Evolutionary conservation across 208 protist genomes (phyloP).

Genomic region (Naegleria gruberi): DNA sequence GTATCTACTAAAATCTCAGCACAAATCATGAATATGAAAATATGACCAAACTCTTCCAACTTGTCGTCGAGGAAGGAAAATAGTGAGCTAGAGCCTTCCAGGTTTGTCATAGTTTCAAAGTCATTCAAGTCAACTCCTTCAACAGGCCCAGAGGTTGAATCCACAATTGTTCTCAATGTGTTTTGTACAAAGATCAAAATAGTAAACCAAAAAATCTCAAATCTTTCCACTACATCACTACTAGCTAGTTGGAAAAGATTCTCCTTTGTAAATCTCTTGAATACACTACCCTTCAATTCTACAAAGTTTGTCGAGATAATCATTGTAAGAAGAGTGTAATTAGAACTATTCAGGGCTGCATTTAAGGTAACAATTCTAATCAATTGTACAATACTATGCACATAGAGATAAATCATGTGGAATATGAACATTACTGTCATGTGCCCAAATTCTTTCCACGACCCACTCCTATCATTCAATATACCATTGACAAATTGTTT

Average conservation of each 20-base stretch:
- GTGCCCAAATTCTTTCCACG: background rate
- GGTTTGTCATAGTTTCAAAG: background rate
- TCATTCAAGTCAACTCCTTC: background rate
- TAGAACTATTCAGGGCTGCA: conserved; percentile 80
- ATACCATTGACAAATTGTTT: background rate
- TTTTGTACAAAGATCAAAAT: conserved; percentile 61
- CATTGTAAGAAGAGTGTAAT: conserved; percentile 73
- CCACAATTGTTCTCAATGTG: conserved; percentile 25
- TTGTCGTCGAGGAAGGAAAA: background rate
- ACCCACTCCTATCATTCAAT: too few species aligned
- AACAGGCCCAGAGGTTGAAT: background rate
- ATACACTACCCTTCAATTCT: conserved; percentile 82
- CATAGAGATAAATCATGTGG: conserved; percentile 22
- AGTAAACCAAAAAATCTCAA: conserved; percentile 69
- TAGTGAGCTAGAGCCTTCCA: background rate
- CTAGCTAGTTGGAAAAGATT: conserved; percentile 69
- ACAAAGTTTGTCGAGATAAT: conserved; percentile 81
- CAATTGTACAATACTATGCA: conserved; percentile 68
- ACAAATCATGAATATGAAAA: conserved; percentile 43
- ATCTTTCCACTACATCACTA: conserved; percentile 74
- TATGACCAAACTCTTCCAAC: conserved; percentile 37
- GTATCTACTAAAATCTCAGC: conserved; percentile 70
- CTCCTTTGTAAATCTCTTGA: conserved; percentile 71
- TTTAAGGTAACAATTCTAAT: conserved; percentile 76
- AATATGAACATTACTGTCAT: conserved; percentile 9